A percentile compares a stretch with the other conserved stretches of the same genome.
These are phyloP conservation scores for Sphagnum contortum DNA, from an alignment of 225 moss, liverwort and hornwort genomes.

Conservation along the genomic window DNA sequence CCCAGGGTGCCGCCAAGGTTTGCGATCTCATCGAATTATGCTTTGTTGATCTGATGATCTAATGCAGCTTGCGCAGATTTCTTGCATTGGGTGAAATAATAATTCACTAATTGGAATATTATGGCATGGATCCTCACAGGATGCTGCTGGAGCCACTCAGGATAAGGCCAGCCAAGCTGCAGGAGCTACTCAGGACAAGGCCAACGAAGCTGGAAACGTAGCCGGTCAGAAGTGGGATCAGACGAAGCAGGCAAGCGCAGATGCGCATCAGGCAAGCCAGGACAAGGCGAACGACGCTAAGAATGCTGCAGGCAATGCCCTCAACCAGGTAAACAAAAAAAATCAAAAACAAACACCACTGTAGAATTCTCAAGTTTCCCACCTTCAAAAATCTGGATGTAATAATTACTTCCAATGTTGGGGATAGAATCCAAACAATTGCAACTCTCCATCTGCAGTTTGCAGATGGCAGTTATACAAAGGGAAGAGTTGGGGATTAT, in stretches of 20 bases:
- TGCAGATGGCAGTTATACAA: no score
- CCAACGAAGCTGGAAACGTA: background rate
- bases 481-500: no score
- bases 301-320: background rate
- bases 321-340: conserved; percentile 2
- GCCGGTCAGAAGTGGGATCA: background rate
- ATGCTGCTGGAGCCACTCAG: conserved; percentile 10
- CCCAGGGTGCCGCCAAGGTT: conserved; percentile 26
- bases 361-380: no score
- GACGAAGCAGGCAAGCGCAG: background rate
- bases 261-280: background rate
- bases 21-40: background rate
- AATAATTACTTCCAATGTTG: no score
- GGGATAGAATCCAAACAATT: no score
- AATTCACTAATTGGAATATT: background rate
- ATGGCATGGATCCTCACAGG: conserved; percentile 1
- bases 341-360: no score
- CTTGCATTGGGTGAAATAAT: background rate
- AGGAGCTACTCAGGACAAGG: background rate
- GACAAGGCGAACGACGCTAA: background rate
- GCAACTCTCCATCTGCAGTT: no score
- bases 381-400: no score
- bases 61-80: background rate
- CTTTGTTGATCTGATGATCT: no score
- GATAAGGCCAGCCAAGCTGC: background rate